Evolutionary conservation across 106 monocot species (phyloP).

Genomic region (Phalaenopsis aphrodite): DNA sequence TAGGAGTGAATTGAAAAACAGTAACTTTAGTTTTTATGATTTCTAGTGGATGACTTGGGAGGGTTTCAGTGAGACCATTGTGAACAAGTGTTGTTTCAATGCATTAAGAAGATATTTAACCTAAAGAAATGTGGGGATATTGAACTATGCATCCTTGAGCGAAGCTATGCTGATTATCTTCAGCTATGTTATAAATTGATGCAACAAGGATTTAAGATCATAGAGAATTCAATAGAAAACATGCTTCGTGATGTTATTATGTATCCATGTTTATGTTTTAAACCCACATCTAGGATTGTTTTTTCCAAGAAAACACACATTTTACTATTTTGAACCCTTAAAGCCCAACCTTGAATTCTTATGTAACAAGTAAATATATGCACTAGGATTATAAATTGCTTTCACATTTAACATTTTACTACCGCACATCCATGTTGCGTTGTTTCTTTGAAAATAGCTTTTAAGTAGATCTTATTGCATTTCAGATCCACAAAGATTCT

Average conservation of each 20-base stretch:
- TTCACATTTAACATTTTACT: neutral
- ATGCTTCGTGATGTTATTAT: neutral
- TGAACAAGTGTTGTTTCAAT: constrained; percentile 3
- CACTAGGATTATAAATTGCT: neutral
- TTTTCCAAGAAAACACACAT: neutral
- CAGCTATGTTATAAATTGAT: neutral
- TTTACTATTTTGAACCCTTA: neutral
- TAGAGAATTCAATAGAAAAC: neutral
- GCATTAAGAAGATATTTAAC: neutral
- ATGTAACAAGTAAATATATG: neutral
- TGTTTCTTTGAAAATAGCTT: neutral
- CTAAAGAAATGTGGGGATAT: neutral
- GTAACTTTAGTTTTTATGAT: neutral
- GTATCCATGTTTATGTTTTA: neutral
- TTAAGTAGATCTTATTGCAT: neutral
- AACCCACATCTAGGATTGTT: neutral
- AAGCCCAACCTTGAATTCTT: neutral
- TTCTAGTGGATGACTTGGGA: neutral
- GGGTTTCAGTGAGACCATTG: neutral
- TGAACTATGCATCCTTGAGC: neutral
- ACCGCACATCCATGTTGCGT: neutral
- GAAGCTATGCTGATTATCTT: neutral
- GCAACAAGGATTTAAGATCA: neutral
- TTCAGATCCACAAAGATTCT: neutral
- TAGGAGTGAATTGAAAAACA: neutral